Evolutionary conservation across 228 moss, liverwort and hornwort genomes (phyloP), one percentile per base, ranked within the genome.

Genomic region (Sphagnum magellanicum): DNA sequence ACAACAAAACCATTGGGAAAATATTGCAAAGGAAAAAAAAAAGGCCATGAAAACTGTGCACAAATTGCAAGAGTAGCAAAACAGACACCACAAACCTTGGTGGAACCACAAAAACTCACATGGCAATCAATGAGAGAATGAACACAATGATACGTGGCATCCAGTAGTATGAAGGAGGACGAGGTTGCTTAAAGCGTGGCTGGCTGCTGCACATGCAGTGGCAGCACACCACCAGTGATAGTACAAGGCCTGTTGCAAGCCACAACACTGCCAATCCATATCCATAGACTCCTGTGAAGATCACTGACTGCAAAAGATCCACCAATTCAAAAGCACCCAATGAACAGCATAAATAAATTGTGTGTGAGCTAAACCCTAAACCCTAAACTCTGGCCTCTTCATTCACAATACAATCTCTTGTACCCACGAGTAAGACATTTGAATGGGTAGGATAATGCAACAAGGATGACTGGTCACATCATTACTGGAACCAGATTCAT

Each of bases 91-190:
- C 32, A 32, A 32, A 32, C 32, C 32, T 32, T 32, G 32, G 32
- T 32, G 32, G 3, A 32, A 32, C 3, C 3, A 0, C 32, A 32
- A 32, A 32, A 32, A 32, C 79, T 69, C 66, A 87, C 86, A 87
- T 65, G 50, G 83, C 86, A 32, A 80, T 64, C 47, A 74, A 76
- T 0, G 86, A 87, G 32, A 87, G 72, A 15, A 87, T 46, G 70
- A 87, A 83, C 61, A 87, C 86, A 67, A 87, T 78, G 63, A 83
- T 8, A 0, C 83, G 86, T 67, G 86, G 86, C 7, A 70, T 69
- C 86, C 83, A 87, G 68, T 71, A 83, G 76, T 55, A 55, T 8
- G 12, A 55, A 55, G 8, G 8, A 12, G 55, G 12, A 12, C 55
- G 55, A 12, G 55, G 55, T 8, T 12, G 55, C 55, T 55, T 55